These are phyloP conservation scores for Ligustrum vulgare DNA, from an alignment of 257 asterid species.

Conservation along the genomic window DNA sequence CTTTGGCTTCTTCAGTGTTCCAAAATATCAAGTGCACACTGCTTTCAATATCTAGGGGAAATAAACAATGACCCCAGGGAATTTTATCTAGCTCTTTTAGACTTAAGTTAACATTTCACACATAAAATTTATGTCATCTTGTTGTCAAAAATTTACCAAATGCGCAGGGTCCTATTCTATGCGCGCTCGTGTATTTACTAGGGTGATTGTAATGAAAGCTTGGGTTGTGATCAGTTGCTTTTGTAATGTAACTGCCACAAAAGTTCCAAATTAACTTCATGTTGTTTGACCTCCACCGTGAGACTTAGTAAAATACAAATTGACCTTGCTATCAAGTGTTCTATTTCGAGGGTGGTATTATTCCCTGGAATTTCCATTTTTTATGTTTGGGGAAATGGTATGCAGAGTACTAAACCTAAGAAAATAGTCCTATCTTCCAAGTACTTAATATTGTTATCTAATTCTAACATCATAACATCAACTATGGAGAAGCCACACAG, in stretches of 20 bases:
- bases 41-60: background rate
- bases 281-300: background rate
- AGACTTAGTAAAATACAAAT: no score
- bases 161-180: background rate
- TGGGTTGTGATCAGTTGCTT: background rate
- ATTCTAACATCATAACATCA: background rate
- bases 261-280: background rate
- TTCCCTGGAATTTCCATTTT: background rate
- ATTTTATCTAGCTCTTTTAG: background rate
- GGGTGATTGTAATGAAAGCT: background rate
- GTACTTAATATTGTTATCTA: slow-evolving; percentile 2
- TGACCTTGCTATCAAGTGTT: background rate
- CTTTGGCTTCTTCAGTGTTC: background rate
- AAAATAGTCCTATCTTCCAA: background rate
- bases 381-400: background rate
- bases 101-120: background rate
- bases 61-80: background rate
- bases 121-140: background rate
- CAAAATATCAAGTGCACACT: background rate
- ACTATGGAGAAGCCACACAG: background rate
- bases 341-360: background rate
- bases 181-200: background rate
- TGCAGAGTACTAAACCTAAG: background rate
- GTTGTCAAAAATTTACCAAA: background rate
- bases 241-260: background rate